A percentile compares a stretch with the other conserved stretches of the same genome.
phyloP scores from a whole-genome alignment of 495 filamentous ascomycete species.

The Daldinia decipiens region DNA sequence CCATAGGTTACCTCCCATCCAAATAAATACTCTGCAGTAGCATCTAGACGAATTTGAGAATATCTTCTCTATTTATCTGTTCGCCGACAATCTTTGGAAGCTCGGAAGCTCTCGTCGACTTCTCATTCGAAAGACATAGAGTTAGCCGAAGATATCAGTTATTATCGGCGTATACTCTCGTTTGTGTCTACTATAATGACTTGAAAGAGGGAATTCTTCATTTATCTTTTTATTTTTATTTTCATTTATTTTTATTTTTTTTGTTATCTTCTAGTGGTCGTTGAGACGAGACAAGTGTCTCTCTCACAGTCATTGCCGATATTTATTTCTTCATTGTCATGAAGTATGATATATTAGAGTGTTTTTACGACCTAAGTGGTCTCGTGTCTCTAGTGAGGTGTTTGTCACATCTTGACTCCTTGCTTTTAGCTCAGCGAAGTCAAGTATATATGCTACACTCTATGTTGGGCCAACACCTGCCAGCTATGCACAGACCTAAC shows the following conservation, averaged over 20 bases:
- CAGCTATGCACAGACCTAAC: background rate
- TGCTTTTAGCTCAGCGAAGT: slow-evolving; percentile 2
- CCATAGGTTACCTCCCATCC: slow-evolving; percentile 36
- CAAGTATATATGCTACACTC: slow-evolving; percentile 2
- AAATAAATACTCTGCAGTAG: slow-evolving; percentile 39
- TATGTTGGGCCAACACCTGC: slow-evolving; percentile 12
- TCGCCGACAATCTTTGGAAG: slow-evolving; percentile 12
- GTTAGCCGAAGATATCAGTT: background rate
- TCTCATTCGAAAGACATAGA: slow-evolving; percentile 10
- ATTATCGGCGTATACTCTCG: background rate
- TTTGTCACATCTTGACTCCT: slow-evolving; percentile 10
- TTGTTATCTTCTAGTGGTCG: background rate
- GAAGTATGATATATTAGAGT: slow-evolving; percentile 8
- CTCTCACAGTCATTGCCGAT: slow-evolving; percentile 15
- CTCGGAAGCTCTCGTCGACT: slow-evolving; percentile 6
- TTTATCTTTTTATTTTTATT: background rate
- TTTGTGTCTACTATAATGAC: slow-evolving; percentile 13
- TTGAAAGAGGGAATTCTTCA: slow-evolving; percentile 4
- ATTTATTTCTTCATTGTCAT: slow-evolving; percentile 5
- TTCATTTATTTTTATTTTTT: background rate
- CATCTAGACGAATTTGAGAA: slow-evolving; percentile 20
- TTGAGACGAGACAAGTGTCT: slow-evolving; percentile 39
- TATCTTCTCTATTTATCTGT: slow-evolving; percentile 25
- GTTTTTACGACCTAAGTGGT: slow-evolving; percentile 7
- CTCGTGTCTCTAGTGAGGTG: slow-evolving; percentile 33